Base-by-base conservation (phyloP, 441 rosid species). In the Erysimum cheiri region DNA sequence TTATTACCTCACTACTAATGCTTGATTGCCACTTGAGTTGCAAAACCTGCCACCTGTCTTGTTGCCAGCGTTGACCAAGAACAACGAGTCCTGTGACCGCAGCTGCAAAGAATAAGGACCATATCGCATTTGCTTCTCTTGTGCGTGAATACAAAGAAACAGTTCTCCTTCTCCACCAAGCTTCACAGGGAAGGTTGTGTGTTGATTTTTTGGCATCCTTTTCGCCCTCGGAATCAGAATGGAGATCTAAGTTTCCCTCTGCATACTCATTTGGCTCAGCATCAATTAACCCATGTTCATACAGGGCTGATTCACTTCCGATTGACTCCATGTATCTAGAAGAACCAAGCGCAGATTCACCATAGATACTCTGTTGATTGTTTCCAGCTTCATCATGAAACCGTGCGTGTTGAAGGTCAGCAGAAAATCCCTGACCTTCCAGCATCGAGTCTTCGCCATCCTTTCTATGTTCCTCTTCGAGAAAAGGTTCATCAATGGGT, bases 91-190 rank as follows among this genome's bases (percentile, higher is more conserved):
- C 99, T 78, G 91, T 85, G 59, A 95, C 88, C 48, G 99, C 92
- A 4, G 98, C 98, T 46, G 98, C 96, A 81, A 95, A 71, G 56
- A 92, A 92, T 66, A 95, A 73, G 8, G 99, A 95, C 99, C 98
- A 95, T 24, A 92, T 72, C 19, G 97, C 58, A 80, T 89, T 91
- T 47, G 98, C 88, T 67, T 92, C 99, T 85, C 86, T 88, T 22
- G 97, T 92, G 66, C 87, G 92, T 62, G 79, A 61, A 81, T 86
- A 92, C 54, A 92, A 37, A 36, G 97, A 85, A 65, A 80, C 66
- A 29, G 92, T 93, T 76, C 90, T 84, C 73, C 87, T 87, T 86
- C 84, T 95, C 99, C 99, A 95, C 99, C 99, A 92, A 44, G 96
- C 93, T 63, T 85, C 86, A 53, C 91, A 84, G 14, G 98, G 97